Evolutionary conservation across 176 grass and related monocot species (phyloP), one percentile per base, ranked within the genome.

Genomic region (Urochloa ruziziensis): DNA sequence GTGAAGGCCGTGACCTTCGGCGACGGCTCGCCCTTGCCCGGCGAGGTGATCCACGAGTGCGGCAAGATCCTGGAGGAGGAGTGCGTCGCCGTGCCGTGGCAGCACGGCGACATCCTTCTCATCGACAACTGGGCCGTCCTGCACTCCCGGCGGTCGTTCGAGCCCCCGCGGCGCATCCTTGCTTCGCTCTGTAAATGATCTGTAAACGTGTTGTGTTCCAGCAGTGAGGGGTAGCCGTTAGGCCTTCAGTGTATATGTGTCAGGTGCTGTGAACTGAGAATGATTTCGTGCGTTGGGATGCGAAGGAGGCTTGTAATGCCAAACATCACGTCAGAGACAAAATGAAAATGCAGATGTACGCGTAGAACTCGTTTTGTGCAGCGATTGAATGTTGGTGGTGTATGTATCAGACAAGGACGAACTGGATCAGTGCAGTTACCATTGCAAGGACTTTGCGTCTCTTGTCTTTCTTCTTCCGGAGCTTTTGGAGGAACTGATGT

Each of bases 141-240:
- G 37, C 96, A 99, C 89, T 92, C 93, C 0, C 91, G 96, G 1
- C 46, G 96, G 18, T 89, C 89, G 0, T 99, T 99, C 18, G 88
- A 84, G 77, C 93, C 96, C 0, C 96, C 93, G 1, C 91, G 96
- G 7, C 93, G 93, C 43, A 68, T 99, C 10, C 93, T 99, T 70
- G 96, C 96, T 49, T 99, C 93, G 0, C 96, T 99, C 43, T 94
- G 96, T 94, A 94, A 96, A 80, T 96, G 91, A 69, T 3, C 0
- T 56, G 71, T 46, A 30, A 47, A 24, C 48, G 46, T 16, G 5
- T 14, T 23, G n/a, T n/a, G n/a, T n/a, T n/a, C n/a, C n/a, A n/a
- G n/a, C n/a, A n/a, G n/a, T n/a, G n/a, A n/a, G n/a, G n/a, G n/a
- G n/a, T n/a, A n/a, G n/a, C n/a, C n/a, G n/a, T 19, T 17, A 10